Evolutionary conservation across 2,329 filamentous ascomycete genomes (phyloP).

Genomic region (Aspergillus ibericus): DNA sequence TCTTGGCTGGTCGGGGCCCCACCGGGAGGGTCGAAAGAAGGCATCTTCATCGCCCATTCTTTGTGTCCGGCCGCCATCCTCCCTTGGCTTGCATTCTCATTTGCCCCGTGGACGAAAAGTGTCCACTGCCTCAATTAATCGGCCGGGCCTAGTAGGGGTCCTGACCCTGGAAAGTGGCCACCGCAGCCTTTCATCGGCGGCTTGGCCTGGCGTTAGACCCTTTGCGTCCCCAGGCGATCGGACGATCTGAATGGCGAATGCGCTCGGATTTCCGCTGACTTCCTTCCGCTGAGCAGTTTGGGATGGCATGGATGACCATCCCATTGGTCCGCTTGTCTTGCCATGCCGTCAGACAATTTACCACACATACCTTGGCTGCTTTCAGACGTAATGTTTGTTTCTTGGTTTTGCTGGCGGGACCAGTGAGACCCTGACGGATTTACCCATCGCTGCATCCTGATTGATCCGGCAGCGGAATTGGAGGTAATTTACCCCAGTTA

Average conservation of each 20-base stretch:
- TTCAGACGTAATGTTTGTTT: neutral
- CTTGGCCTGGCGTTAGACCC: neutral
- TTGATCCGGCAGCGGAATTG: neutral
- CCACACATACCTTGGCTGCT: slow-evolving; percentile 6
- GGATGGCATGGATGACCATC: neutral
- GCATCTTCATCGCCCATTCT: neutral
- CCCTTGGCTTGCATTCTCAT: neutral
- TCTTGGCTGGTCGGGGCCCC: neutral
- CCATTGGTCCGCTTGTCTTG: neutral
- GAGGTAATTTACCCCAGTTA: neutral
- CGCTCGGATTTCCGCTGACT: neutral
- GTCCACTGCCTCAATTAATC: neutral
- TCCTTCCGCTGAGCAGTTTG: neutral
- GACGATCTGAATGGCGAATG: neutral
- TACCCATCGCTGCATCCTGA: neutral
- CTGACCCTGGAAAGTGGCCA: neutral
- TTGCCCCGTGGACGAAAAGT: neutral
- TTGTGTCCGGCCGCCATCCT: neutral
- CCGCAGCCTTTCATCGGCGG: neutral
- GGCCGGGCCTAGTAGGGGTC: neutral
- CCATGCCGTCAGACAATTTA: neutral
- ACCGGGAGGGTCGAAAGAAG: neutral
- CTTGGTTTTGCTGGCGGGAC: neutral
- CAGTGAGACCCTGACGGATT: neutral
- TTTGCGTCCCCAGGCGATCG: neutral